A percentile compares a stretch with the other conserved stretches of the same genome.
Conservation (phyloP, 805 yeast genomes). For the Metschnikowia vanudenii region DNA sequence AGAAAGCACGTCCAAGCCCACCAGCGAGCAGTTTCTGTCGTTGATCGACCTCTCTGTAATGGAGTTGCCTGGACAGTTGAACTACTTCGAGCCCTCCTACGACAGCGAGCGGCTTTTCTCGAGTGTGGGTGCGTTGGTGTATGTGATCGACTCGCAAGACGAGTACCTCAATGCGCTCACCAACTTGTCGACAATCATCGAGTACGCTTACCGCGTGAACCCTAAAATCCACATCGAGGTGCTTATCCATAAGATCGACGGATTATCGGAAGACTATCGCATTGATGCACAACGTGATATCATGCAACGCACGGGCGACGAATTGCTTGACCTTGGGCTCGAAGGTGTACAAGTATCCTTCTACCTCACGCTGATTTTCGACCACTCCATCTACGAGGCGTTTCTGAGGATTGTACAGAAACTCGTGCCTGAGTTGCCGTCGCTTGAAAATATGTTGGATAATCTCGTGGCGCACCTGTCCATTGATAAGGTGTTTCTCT, state of each 20-base stretch:
- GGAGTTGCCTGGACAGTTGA: slow-evolving; percentile 94
- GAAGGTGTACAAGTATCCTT: slow-evolving; percentile 90
- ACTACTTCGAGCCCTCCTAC: slow-evolving; percentile 80
- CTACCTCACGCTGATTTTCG: slow-evolving; percentile 90
- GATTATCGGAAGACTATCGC: slow-evolving; percentile 88
- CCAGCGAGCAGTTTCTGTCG: slow-evolving; percentile 79
- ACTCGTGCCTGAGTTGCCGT: slow-evolving; percentile 82
- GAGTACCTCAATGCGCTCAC: slow-evolving; percentile 91
- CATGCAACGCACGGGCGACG: slow-evolving; percentile 94
- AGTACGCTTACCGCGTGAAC: slow-evolving; percentile 79
- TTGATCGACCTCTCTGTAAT: slow-evolving; percentile 83
- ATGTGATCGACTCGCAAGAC: slow-evolving; percentile 93
- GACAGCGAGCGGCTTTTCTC: slow-evolving; percentile 76
- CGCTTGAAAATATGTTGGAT: slow-evolving; percentile 84
- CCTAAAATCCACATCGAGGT: slow-evolving; percentile 89
- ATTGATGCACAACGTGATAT: slow-evolving; percentile 95
- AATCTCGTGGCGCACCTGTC: slow-evolving; percentile 83
- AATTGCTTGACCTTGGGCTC: slow-evolving; percentile 80
- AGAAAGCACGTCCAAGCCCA: slow-evolving; percentile 87
- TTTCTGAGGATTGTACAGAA: slow-evolving; percentile 91
- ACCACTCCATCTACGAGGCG: slow-evolving; percentile 94
- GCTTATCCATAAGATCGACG: slow-evolving; percentile 93
- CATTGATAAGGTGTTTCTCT: slow-evolving; percentile 88
- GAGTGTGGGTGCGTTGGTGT: slow-evolving; percentile 85
- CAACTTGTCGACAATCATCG: slow-evolving; percentile 82